Percentiles rank a stretch among this genome's conserved stretches.
Conservation (phyloP, 352 stramenopile species). For the Globisporangium canariense region DNA sequence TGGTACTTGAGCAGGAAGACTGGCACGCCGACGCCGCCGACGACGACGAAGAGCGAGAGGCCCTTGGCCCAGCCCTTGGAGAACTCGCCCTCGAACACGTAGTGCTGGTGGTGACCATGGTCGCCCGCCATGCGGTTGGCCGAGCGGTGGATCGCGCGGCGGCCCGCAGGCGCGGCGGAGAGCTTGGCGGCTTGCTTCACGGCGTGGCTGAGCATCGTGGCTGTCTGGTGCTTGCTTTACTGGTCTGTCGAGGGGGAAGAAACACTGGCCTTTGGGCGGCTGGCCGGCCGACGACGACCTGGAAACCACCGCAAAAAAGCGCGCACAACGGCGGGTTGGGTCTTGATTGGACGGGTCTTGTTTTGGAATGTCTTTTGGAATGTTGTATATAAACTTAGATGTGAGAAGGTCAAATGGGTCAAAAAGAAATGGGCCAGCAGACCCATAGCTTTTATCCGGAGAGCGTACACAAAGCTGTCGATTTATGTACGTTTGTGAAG, state of each 20-base stretch:
- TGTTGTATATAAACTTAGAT: no score
- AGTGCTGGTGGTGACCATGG: conserved; percentile 82
- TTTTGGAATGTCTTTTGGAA: neutral
- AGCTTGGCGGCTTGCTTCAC: conserved; percentile 76
- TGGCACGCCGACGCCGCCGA: conserved; percentile 60
- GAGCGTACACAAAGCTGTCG: no score
- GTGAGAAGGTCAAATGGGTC: neutral
- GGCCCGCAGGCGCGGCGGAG: conserved; percentile 34
- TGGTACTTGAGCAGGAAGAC: conserved; percentile 74
- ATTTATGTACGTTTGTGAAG: no score
- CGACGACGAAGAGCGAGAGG: conserved; percentile 55
- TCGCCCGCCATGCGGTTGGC: conserved; percentile 70
- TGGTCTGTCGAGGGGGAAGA: conserved; percentile 17
- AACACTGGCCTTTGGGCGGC: conserved; percentile 8
- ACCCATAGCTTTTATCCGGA: no score
- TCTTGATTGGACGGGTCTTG: neutral
- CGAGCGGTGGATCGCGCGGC: conserved; percentile 72
- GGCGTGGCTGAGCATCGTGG: conserved; percentile 47
- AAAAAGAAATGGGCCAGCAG: no score
- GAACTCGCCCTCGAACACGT: conserved; percentile 82
- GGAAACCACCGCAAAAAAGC: conserved; percentile 2
- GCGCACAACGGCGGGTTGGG: neutral
- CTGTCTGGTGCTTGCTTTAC: neutral
- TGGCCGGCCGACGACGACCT: neutral
- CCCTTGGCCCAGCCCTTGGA: conserved; percentile 66